Evolutionary conservation across 495 filamentous ascomycete species (phyloP).

Genomic region (Hypoxylon fragiforme): DNA sequence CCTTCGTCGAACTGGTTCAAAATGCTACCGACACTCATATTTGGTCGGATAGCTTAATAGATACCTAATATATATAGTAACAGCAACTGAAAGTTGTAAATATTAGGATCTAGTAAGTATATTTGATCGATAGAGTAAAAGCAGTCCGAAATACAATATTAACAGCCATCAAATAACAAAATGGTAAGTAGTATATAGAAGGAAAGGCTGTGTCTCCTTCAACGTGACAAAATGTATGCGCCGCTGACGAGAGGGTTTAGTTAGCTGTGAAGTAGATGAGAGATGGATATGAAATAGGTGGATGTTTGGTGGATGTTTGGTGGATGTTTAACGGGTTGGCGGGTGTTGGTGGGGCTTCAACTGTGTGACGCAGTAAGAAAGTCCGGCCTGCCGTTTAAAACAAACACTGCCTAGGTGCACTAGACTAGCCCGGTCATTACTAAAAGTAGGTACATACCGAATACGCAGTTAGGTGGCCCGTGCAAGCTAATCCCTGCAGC

Average conservation of each 20-base stretch:
- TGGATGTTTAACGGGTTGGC: neutral
- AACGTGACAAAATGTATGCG: no score
- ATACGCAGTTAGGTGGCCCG: conserved; percentile 2
- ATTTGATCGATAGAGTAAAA: conserved; percentile 6
- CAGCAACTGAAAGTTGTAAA: neutral
- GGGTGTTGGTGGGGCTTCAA: conserved; percentile 21
- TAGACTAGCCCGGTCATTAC: no score
- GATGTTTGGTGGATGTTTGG: neutral
- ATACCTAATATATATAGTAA: conserved; percentile 5
- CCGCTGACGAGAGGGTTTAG: conserved; percentile 3
- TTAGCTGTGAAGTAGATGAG: neutral
- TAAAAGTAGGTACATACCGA: conserved; percentile 11
- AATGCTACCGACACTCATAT: conserved; percentile 58
- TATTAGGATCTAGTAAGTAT: neutral
- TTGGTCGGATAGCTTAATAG: conserved; percentile 18
- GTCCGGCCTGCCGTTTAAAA: no score
- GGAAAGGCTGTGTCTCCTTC: no score
- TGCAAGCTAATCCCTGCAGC: conserved; percentile 2
- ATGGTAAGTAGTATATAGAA: conserved; percentile 7
- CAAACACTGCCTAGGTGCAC: no score
- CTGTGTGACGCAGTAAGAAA: conserved; percentile 22
- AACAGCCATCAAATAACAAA: conserved; percentile 13
- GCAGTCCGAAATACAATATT: neutral
- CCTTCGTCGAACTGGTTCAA: conserved; percentile 67
- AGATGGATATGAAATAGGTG: neutral